Percentiles rank a stretch among this genome's conserved stretches.
Conservation (phyloP, 2,329 filamentous ascomycete genomes). For the Fusarium protoensiforme region DNA sequence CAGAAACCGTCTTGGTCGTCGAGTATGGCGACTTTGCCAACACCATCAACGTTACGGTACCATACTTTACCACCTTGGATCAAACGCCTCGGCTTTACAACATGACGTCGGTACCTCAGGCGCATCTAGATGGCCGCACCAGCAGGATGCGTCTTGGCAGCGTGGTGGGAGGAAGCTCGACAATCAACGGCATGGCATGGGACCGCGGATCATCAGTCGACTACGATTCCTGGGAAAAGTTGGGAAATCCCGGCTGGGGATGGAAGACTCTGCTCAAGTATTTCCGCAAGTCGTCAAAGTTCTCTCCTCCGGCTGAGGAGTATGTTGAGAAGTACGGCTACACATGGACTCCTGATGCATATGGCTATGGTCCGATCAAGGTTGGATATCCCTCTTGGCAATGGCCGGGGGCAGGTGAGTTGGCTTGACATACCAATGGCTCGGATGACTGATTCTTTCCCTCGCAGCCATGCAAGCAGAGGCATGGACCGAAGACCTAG, state of each 20-base stretch:
- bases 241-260: conserved; percentile 52
- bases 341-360: conserved; percentile 32
- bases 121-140: conserved; percentile 32
- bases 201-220: conserved; percentile 41
- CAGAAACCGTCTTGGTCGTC: conserved; percentile 41
- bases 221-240: conserved; percentile 50
- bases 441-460: neutral
- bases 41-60: conserved; percentile 36
- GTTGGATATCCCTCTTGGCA: conserved; percentile 40
- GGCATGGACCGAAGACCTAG: conserved; percentile 31
- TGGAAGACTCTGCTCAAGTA: conserved; percentile 44
- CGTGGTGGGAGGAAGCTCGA: conserved; percentile 45
- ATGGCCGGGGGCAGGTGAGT: conserved; percentile 35
- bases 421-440: accelerated
- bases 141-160: conserved; percentile 38
- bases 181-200: conserved; percentile 47
- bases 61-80: conserved; percentile 32
- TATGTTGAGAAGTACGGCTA: conserved; percentile 37
- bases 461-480: conserved; percentile 5
- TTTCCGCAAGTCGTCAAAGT: conserved; percentile 35
- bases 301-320: conserved; percentile 24
- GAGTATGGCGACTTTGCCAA: conserved; percentile 45
- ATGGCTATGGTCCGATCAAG: conserved; percentile 38
- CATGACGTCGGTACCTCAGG: conserved; percentile 42
- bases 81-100: conserved; percentile 22